Evolutionary conservation across 305 asterid species (phyloP).

Genomic region (Fraxinus dipetala): DNA sequence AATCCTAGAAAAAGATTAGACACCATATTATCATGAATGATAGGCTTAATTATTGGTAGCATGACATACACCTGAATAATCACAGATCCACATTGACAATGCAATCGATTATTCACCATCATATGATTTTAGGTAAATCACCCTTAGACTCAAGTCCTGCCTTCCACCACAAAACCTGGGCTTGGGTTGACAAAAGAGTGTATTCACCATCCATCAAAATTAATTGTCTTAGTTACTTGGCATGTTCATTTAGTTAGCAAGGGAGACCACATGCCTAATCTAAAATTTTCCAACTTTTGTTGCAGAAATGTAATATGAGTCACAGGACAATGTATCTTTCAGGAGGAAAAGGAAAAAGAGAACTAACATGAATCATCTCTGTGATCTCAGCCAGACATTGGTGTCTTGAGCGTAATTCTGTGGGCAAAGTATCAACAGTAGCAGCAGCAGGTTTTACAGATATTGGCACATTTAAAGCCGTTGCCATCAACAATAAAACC

Average conservation of each 20-base stretch:
- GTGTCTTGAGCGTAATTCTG: slow-evolving; percentile 78
- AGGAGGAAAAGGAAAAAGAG: slow-evolving; percentile 17
- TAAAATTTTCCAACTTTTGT: neutral
- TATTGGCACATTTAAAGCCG: slow-evolving; percentile 70
- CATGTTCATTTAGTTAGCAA: neutral
- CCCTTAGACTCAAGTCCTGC: neutral
- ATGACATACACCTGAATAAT: slow-evolving; percentile 5
- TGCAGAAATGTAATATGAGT: neutral
- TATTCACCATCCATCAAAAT: slow-evolving; percentile 2
- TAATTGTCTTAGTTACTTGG: neutral
- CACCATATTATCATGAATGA: neutral
- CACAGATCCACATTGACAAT: neutral
- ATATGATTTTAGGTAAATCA: neutral
- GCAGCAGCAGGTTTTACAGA: slow-evolving; percentile 42
- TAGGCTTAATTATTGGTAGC: neutral
- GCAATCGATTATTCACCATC: neutral
- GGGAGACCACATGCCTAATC: neutral
- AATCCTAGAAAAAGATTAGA: neutral
- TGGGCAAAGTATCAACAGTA: slow-evolving; percentile 36
- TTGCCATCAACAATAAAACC: slow-evolving; percentile 95
- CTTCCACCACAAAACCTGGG: neutral
- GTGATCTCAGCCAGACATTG: slow-evolving; percentile 89
- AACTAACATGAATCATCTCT: slow-evolving; percentile 94
- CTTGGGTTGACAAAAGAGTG: neutral
- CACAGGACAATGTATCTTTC: neutral